Conservation (phyloP, 1,284 basidiomycete species). For the Hymenochaete sp. region DNA sequence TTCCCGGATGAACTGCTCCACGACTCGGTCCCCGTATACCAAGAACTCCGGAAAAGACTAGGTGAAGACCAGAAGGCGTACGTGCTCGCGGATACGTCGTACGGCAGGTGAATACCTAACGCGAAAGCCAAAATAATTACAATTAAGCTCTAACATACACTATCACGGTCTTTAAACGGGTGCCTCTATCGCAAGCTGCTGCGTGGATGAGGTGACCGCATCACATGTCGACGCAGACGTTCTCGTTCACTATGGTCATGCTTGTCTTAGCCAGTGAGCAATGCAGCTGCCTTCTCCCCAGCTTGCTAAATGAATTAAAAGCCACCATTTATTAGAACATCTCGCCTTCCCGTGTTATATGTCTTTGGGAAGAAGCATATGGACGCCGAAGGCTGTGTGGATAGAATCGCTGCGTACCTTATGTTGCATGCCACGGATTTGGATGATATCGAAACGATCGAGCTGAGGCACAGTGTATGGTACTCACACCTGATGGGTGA, state of each 20-base stretch:
- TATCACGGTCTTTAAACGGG: too few species aligned
- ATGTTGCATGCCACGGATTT: constrained; percentile 18
- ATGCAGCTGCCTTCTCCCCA: constrained; percentile 7
- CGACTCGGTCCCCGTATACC: constrained; percentile 84
- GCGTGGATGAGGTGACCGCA: constrained; percentile 93
- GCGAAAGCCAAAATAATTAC: not conserved
- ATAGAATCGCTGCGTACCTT: constrained; percentile 34
- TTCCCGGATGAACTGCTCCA: constrained; percentile 92
- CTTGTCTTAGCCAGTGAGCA: constrained; percentile 83
- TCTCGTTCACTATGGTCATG: constrained; percentile 94
- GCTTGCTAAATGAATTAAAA: not conserved
- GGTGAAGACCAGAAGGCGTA: constrained; percentile 59
- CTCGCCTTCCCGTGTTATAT: constrained; percentile 77
- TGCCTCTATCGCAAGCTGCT: constrained; percentile 55
- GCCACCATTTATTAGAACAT: constrained; percentile 41
- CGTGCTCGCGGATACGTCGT: constrained; percentile 93
- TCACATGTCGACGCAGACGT: constrained; percentile 90
- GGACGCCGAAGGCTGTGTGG: constrained; percentile 43
- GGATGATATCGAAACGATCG: constrained; percentile 25
- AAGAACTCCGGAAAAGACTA: constrained; percentile 51
- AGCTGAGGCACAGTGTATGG: constrained; percentile 74
- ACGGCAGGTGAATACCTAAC: constrained; percentile 66
- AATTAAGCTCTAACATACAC: too few species aligned
- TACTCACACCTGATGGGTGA: constrained; percentile 67
- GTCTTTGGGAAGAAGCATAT: constrained; percentile 67